These are phyloP conservation scores for Trypanosoma melophagium DNA, from an alignment of 208 protist genomes.

Conservation along the genomic window DNA sequence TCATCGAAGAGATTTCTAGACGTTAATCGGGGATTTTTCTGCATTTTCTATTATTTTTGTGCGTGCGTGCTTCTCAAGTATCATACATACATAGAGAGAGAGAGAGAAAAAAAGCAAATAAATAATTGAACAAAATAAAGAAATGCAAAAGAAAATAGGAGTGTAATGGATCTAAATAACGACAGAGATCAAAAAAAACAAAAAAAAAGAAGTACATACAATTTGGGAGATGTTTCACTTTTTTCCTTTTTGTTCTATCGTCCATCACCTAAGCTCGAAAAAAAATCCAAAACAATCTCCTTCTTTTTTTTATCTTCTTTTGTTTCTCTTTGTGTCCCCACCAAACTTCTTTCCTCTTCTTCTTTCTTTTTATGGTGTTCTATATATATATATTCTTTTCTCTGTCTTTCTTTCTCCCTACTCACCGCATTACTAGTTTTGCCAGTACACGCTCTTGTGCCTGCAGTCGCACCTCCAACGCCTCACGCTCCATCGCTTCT, in stretches of 20 bases:
- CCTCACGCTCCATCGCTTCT: slow-evolving; percentile 48
- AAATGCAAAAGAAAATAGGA: background rate
- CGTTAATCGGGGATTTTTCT: slow-evolving; percentile 22
- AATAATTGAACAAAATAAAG: background rate
- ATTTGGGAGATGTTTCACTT: too few relatives aligned
- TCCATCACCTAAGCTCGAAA: too few relatives aligned
- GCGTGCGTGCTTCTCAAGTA: too few relatives aligned
- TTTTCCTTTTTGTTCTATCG: too few relatives aligned
- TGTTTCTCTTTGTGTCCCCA: too few relatives aligned
- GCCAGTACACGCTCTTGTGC: slow-evolving; percentile 45
- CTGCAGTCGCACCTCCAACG: slow-evolving; percentile 34
- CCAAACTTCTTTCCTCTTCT: background rate
- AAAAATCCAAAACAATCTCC: too few relatives aligned
- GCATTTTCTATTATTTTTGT: slow-evolving; percentile 13
- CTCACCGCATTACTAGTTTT: background rate
- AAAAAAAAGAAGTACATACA: too few relatives aligned
- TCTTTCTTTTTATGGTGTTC: background rate
- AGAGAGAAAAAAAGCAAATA: slow-evolving; percentile 5
- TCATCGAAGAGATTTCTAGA: slow-evolving; percentile 69
- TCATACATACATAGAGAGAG: background rate
- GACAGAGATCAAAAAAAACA: too few relatives aligned
- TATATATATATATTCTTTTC: slow-evolving; percentile 8
- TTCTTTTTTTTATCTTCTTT: too few relatives aligned
- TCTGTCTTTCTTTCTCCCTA: slow-evolving; percentile 1
- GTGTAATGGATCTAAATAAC: too few relatives aligned